A percentile compares a stretch with the other conserved stretches of the same genome.
phyloP scores from a whole-genome alignment of 257 asterid genomes.

The Solanum appendiculatum region DNA sequence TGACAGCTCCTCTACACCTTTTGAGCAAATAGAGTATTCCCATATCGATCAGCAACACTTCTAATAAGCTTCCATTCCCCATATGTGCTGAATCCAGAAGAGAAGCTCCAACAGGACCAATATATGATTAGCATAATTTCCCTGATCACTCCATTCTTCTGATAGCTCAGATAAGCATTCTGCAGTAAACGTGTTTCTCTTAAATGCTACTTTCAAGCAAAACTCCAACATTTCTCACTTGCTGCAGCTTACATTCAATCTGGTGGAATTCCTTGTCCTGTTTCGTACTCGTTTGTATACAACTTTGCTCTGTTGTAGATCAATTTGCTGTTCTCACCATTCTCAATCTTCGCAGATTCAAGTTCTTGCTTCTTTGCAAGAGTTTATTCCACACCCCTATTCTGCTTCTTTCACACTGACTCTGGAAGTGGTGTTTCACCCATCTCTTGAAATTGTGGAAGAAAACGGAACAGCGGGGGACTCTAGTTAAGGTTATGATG shows the following conservation, averaged over 20 bases:
- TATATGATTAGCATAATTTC: constrained; percentile 49
- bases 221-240: constrained; percentile 16
- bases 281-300: no score
- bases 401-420: no score
- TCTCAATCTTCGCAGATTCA: no score
- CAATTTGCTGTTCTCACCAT: neutral
- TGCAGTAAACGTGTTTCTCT: constrained; percentile 34
- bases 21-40: constrained; percentile 70
- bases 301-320: no score
- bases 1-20: constrained; percentile 73
- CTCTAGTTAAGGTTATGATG: no score
- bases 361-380: no score
- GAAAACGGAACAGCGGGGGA: no score
- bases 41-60: constrained; percentile 64
- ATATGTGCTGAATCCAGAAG: constrained; percentile 46
- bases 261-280: constrained; percentile 57
- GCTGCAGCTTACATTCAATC: constrained; percentile 48
- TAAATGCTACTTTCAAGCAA: constrained; percentile 33
- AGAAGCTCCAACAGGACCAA: constrained; percentile 67
- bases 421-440: no score
- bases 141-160: constrained; percentile 25
- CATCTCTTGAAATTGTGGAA: no score
- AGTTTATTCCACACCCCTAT: no score
- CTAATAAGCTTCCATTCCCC: constrained; percentile 37
- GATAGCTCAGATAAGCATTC: constrained; percentile 49